Evolutionary conservation across 345 rosid genomes (phyloP), one percentile per base, ranked within the genome.

Genomic region (Atalantia buxifolia): DNA sequence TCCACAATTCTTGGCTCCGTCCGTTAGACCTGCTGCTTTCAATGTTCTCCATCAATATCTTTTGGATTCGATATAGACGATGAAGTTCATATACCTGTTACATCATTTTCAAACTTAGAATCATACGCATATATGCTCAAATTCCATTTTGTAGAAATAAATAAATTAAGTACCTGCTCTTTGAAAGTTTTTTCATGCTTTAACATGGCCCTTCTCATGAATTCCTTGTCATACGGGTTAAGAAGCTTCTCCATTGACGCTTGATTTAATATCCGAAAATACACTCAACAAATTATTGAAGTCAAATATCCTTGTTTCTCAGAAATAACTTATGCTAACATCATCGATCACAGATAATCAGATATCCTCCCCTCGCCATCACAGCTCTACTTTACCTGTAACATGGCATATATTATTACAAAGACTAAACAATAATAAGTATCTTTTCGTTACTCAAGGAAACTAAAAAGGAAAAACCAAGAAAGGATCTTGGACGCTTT

Each of bases 101-200:
- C 45, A 80, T 19, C 61, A 24, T 14, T 48, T 60, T 30, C 56
- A 30, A 42, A n/a, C 63, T 70, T 31, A 42, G 59, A 50, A 68
- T 56, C 2, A 24, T 16, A 72, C 33, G 45, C 2, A 24, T 16
- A 66, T 38, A 24, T 16, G 67, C 50, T 72, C 60, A 30, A 8
- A 64, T 28, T 18, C 21, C 45, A 48, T 4, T 65, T 64, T 61
- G 30, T 45, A 53, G 35, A 36, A 35, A 45, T 60, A 67, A 50
- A 45, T 4, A 25, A 25, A 2, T 16, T 42, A 38, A 78, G 7
- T 77, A 92, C 99, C 99, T 96, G 99, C 76, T 92, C 86, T 87
- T 87, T 96, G 89, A 96, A 96, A 55, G 97, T 96, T 89, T 96
- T 90, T 87, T 96, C 99, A 75, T 96, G 99, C 83, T 91, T 91